A percentile compares a stretch with the other conserved stretches of the same genome.
Conservation (phyloP, 805 yeast genomes). For the Kodamaea kaohsiungensis region DNA sequence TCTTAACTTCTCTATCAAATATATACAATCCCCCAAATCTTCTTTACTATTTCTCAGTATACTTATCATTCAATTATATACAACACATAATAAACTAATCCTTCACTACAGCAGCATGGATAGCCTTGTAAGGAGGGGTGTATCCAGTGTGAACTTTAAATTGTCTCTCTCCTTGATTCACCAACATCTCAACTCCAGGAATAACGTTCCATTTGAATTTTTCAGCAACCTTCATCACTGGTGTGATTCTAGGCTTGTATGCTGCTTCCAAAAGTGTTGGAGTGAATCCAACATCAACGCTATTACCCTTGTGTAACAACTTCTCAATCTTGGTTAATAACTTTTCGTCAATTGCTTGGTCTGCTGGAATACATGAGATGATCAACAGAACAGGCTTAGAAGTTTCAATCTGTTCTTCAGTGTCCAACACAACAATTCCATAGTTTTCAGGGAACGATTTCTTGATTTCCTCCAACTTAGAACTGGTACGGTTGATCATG, state of each 20-base stretch:
- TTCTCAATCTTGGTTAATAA: constrained; percentile 51
- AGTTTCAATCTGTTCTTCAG: constrained; percentile 45
- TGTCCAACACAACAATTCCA: constrained; percentile 58
- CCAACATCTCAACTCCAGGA: constrained; percentile 89
- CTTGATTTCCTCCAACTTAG: constrained; percentile 62
- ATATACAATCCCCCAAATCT: no score
- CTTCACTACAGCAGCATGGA: constrained; percentile 58
- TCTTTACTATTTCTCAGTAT: neutral
- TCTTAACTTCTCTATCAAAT: no score
- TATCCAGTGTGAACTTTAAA: constrained; percentile 74
- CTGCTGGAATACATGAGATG: constrained; percentile 85
- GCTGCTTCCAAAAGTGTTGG: constrained; percentile 86
- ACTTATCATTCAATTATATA: neutral
- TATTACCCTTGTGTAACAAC: constrained; percentile 44
- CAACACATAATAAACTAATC: neutral
- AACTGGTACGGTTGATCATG: constrained; percentile 75
- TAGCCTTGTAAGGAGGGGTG: constrained; percentile 60
- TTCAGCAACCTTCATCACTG: constrained; percentile 78
- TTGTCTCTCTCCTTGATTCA: constrained; percentile 90
- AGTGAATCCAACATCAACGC: constrained; percentile 35
- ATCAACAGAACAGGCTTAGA: constrained; percentile 56
- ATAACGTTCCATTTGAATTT: constrained; percentile 74
- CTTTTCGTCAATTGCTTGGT: constrained; percentile 59
- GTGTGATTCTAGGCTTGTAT: constrained; percentile 86
- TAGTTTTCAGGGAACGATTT: constrained; percentile 59